A percentile compares a stretch with the other conserved stretches of the same genome.
Conservation (phyloP, 306 rosid species). For the Luffa acutangula region DNA sequence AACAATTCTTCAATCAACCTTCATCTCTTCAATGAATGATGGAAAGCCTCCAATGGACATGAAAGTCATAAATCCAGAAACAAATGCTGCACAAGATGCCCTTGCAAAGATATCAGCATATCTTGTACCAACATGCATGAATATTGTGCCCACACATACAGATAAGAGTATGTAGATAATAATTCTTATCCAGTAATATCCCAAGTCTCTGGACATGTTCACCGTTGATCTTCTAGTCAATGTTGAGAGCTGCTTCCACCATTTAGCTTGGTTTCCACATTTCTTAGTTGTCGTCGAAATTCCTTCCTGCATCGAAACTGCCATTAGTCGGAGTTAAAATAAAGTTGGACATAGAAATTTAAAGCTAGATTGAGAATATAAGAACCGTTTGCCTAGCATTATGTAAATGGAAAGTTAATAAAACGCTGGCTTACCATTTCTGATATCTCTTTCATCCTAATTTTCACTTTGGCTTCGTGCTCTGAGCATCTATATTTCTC, state of each 20-base stretch:
- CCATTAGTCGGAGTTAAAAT: neutral
- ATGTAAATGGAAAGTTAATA: neutral
- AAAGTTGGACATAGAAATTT: neutral
- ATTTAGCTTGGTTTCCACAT: constrained; percentile 42
- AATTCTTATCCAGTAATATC: constrained; percentile 89
- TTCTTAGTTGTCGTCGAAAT: constrained; percentile 20
- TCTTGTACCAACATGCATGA: constrained; percentile 46
- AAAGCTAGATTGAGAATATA: neutral
- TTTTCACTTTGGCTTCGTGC: constrained; percentile 45
- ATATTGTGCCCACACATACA: constrained; percentile 62
- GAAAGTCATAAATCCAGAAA: constrained; percentile 91
- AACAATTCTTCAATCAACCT: constrained; percentile 27
- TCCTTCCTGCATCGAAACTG: constrained; percentile 37
- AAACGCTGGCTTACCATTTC: constrained; percentile 28
- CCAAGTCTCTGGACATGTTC: constrained; percentile 86
- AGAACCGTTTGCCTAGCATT: neutral
- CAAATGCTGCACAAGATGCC: constrained; percentile 61
- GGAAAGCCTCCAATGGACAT: constrained; percentile 96
- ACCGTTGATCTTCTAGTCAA: constrained; percentile 62
- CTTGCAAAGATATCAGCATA: constrained; percentile 53
- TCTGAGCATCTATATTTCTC: constrained; percentile 65
- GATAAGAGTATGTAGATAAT: constrained; percentile 46
- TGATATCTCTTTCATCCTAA: constrained; percentile 50
- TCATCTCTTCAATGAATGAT: constrained; percentile 91
- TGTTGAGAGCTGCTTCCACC: constrained; percentile 79